phyloP scores from a whole-genome alignment of 2,329 filamentous ascomycete genomes.

The Claviceps cyperi region DNA sequence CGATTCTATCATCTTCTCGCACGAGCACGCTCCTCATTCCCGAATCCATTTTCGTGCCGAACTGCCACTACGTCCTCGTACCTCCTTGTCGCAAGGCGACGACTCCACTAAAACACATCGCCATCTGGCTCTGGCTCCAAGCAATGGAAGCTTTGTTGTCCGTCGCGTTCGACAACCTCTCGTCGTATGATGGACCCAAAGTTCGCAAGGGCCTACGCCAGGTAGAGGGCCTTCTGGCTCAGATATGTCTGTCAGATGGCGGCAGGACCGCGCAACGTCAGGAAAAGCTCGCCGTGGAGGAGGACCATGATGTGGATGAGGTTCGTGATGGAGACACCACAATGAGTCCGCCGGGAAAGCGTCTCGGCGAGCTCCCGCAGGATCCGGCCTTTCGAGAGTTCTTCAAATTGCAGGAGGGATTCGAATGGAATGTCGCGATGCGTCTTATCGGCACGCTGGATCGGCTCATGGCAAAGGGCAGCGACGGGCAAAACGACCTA shows the following conservation, averaged over 20 bases:
- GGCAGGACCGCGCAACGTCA: conserved; percentile 4
- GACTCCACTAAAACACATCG: not conserved
- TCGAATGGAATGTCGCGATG: conserved; percentile 93
- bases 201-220: conserved; percentile 88
- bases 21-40: not conserved
- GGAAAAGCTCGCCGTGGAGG: not conserved
- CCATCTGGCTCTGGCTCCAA: conserved; percentile 8
- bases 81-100: too few species aligned
- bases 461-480: conserved; percentile 67
- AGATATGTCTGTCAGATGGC: conserved; percentile 66
- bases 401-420: conserved; percentile 91
- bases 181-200: conserved; percentile 78
- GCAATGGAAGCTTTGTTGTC: conserved; percentile 82
- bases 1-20: not conserved
- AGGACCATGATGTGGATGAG: not conserved
- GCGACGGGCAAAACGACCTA: conserved; percentile 71
- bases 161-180: conserved; percentile 90
- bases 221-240: conserved; percentile 83
- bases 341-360: conserved; percentile 36
- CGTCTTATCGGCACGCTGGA: conserved; percentile 77
- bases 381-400: conserved; percentile 92
- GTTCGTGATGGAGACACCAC: conserved; percentile 4
- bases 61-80: too few species aligned
- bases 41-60: not conserved
- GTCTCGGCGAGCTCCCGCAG: conserved; percentile 53